Conservation (phyloP, 208 protist species). For the Kentomonas sorsogonicus region DNA sequence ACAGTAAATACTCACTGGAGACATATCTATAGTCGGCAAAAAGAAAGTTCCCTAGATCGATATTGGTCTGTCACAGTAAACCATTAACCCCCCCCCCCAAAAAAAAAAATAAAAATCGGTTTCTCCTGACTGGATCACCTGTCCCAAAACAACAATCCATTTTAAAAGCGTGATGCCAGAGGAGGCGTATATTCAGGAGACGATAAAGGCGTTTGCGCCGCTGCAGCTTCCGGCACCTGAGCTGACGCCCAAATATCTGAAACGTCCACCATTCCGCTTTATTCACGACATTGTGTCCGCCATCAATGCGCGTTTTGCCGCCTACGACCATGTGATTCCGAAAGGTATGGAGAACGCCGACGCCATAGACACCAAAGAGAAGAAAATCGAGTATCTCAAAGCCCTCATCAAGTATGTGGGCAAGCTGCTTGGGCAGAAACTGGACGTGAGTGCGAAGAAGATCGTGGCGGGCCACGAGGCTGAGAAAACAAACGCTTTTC, state of each 20-base stretch:
- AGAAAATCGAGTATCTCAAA: conserved; percentile 83
- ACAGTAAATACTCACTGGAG: too few relatives aligned
- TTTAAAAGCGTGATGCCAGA: too few relatives aligned
- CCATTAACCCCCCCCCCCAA: too few relatives aligned
- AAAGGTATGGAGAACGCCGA: conserved; percentile 39
- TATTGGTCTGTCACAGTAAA: too few relatives aligned
- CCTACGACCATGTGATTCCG: conserved; percentile 68
- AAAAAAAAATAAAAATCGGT: too few relatives aligned
- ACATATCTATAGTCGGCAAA: too few relatives aligned
- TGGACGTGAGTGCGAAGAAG: conserved; percentile 84
- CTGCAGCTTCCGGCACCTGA: conserved; percentile 67
- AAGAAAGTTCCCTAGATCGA: too few relatives aligned
- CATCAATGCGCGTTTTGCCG: conserved; percentile 68
- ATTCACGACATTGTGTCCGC: conserved; percentile 81
- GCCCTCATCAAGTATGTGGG: conserved; percentile 66
- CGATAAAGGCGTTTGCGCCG: conserved; percentile 59
- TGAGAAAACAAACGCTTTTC: conserved; percentile 86
- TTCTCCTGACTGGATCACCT: too few relatives aligned
- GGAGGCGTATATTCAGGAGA: too few relatives aligned
- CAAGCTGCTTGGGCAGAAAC: conserved; percentile 49
- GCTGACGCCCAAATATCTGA: conserved; percentile 78
- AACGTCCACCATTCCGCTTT: conserved; percentile 88
- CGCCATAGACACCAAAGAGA: conserved; percentile 76
- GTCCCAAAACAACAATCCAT: too few relatives aligned
- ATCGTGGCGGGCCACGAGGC: conserved; percentile 83